Evolutionary conservation across 768 basidiomycete species (phyloP), one percentile per base, ranked within the genome.

Genomic region (Auricularia sp.): DNA sequence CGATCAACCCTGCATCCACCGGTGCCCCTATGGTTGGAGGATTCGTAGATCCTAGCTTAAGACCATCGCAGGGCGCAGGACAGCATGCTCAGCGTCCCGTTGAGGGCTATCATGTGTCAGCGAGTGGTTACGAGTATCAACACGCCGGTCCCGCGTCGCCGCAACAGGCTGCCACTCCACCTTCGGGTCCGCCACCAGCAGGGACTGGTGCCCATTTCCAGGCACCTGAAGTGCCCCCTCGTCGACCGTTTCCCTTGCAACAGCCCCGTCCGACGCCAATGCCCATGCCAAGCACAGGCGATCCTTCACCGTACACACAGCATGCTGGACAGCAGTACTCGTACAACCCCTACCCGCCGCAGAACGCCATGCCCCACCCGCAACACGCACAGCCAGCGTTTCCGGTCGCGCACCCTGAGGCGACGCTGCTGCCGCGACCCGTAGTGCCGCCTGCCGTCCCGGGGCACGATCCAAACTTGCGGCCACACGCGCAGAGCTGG

Each of bases 361-460:
- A 39, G 21, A 21, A 16, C 36, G 36, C 61, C 7, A n/a, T 21
- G 16, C 43, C 61, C 7, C 14, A 34, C 29, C 59, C 23, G 12
- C 61, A 36, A 35, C 61, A 61, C 29, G 36, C 33, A 36, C 34
- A 36, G 21, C 36, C 33, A 6, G 47, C 47, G 47, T 42, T 42
- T 14, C 39, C 39, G 39, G 39, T 42, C 39, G 47, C 21, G 47
- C 47, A 51, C 34, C 43, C 61, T 10, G 12, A 18, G 6, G 23
- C 61, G 61, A 11, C 7, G 3, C 61, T 23, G 21, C 60, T 61
- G 72, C 68, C 16, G 56, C 66, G 16, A 58, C 71, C 21, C 64
- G 67, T 58, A 43, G 58, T 4, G 44, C 61, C 33, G 68, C 61
- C 62, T 54, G 33, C 12, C 61, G 47, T n/a, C 66, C 66, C 62